Conservation (phyloP, 2,329 filamentous ascomycete genomes). For the Ophiocordyceps camponoti-saundersi region DNA sequence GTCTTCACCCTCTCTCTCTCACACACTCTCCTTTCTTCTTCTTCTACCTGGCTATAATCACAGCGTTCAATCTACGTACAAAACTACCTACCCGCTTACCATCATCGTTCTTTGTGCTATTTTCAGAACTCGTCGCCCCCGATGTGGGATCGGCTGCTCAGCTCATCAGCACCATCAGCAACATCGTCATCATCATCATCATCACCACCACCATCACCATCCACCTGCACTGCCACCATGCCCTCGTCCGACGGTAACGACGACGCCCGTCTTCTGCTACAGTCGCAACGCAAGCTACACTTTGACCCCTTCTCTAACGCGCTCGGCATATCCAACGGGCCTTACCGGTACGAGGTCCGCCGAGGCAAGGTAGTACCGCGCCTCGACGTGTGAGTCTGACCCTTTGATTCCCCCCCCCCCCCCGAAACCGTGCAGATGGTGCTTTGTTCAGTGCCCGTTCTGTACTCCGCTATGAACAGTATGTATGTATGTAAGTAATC, state of each 20-base stretch:
- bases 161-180: not conserved
- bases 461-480: not conserved
- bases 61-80: no score
- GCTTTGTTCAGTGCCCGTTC: not conserved
- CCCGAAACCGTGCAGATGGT: not conserved
- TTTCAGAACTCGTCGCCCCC: not conserved
- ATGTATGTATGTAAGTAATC: not conserved
- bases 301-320: conserved; percentile 4
- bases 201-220: not conserved
- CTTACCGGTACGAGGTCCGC: conserved; percentile 13
- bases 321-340: conserved; percentile 9
- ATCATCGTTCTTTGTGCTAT: not conserved
- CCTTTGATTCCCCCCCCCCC: not conserved
- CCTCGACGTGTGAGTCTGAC: conserved; percentile 12
- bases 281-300: not conserved
- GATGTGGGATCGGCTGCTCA: not conserved
- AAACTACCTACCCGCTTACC: not conserved
- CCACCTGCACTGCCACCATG: not conserved
- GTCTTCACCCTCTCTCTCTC: no score
- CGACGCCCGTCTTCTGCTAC: not conserved
- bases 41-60: not conserved
- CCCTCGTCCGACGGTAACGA: not conserved
- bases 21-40: not conserved
- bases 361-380: conserved; percentile 15
- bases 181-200: not conserved